Evolutionary conservation across 176 grass and related monocot species (phyloP).

Genomic region (Thalia dealbata): DNA sequence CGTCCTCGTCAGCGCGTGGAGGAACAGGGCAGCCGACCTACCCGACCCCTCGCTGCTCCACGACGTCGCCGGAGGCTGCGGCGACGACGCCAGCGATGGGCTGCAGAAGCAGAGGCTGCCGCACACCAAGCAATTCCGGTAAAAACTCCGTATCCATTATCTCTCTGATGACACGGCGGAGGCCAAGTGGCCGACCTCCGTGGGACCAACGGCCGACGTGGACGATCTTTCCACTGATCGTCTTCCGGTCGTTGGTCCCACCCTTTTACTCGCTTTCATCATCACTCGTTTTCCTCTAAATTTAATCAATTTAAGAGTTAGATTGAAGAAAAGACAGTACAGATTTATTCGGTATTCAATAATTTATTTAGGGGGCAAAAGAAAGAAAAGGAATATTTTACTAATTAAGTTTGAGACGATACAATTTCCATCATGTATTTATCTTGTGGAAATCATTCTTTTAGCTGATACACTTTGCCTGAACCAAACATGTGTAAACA

Average conservation of each 20-base stretch:
- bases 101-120: constrained; percentile 27
- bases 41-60: constrained; percentile 28
- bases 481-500: too few relatives aligned
- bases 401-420: too few relatives aligned
- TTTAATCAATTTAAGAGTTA: too few relatives aligned
- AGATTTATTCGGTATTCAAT: too few relatives aligned
- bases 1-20: constrained; percentile 26
- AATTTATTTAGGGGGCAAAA: too few relatives aligned
- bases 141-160: not conserved
- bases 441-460: too few relatives aligned
- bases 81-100: not conserved
- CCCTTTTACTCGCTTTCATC: not conserved
- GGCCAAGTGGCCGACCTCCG: not conserved
- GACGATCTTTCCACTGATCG: not conserved
- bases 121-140: constrained; percentile 37
- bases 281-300: not conserved
- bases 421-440: too few relatives aligned
- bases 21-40: constrained; percentile 26
- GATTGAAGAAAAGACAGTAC: too few relatives aligned
- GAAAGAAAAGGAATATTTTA: too few relatives aligned
- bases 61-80: not conserved
- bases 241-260: not conserved
- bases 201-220: not conserved
- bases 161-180: not conserved
- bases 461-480: too few relatives aligned